These are phyloP conservation scores for Sabuloglossum arenarium DNA, from an alignment of 495 filamentous ascomycete genomes.

Conservation along the genomic window DNA sequence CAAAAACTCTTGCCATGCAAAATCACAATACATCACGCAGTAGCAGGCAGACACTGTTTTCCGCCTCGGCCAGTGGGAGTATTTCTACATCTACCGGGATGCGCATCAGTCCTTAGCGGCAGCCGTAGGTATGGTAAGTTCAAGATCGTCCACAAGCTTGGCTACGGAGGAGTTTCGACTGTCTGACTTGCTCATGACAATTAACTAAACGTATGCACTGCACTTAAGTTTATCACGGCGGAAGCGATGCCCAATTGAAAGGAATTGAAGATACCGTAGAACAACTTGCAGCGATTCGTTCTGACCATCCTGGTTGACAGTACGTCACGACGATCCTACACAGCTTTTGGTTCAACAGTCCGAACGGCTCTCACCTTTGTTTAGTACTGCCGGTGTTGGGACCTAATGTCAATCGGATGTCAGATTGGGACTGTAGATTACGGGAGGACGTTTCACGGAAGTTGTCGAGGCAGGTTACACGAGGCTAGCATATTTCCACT, in stretches of 20 bases:
- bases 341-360: slow-evolving; percentile 19
- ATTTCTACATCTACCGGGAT: too few relatives aligned
- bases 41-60: too few relatives aligned
- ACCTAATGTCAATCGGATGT: slow-evolving; percentile 15
- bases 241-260: slow-evolving; percentile 4
- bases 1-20: too few relatives aligned
- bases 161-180: slow-evolving; percentile 8
- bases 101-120: too few relatives aligned
- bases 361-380: slow-evolving; percentile 24
- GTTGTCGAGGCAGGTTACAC: background rate
- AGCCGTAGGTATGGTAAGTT: too few relatives aligned
- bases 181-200: slow-evolving; percentile 9
- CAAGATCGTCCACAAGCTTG: slow-evolving; percentile 8
- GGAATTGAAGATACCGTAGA: slow-evolving; percentile 7
- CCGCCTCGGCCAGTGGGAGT: too few relatives aligned
- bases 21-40: too few relatives aligned
- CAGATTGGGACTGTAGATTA: background rate
- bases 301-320: slow-evolving; percentile 3
- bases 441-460: background rate
- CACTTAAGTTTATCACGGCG: slow-evolving; percentile 19
- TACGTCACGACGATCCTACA: slow-evolving; percentile 20
- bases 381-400: slow-evolving; percentile 25
- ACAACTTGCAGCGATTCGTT: background rate
- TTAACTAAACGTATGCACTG: slow-evolving; percentile 16
- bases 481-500: background rate